These are phyloP conservation scores for Kazachstania sp. DNA, from an alignment of 1,139 yeast species.

Conservation along the genomic window DNA sequence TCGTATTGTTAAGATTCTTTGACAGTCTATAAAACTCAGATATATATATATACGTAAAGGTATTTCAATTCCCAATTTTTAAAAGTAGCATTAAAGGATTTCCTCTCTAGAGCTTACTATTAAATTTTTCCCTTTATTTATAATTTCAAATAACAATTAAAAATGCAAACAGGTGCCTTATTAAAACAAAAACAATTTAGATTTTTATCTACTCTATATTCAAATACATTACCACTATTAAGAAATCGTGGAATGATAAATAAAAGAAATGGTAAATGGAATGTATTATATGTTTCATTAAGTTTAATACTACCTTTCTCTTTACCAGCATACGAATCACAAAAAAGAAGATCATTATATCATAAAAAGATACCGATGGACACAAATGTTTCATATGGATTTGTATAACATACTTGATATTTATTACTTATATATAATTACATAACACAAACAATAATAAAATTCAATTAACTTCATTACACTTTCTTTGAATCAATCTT, in stretches of 20 bases:
- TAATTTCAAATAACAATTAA: not conserved
- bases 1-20: too few relatives aligned
- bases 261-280: conserved; percentile 5
- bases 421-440: not conserved
- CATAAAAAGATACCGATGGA: not conserved
- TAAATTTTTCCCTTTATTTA: too few relatives aligned
- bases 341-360: not conserved
- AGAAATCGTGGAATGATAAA: not conserved
- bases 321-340: conserved; percentile 21
- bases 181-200: not conserved
- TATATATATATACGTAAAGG: too few relatives aligned
- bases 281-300: conserved; percentile 17
- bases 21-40: too few relatives aligned
- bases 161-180: not conserved
- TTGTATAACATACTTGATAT: not conserved
- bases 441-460: not conserved
- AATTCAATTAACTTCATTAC: not conserved
- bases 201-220: not conserved
- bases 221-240: conserved; percentile 1
- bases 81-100: too few relatives aligned
- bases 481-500: too few relatives aligned
- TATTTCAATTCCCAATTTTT: too few relatives aligned
- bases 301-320: conserved; percentile 27
- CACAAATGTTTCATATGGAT: not conserved
- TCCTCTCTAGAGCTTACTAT: too few relatives aligned